These are phyloP conservation scores for Colletotrichum tofieldiae DNA, from an alignment of 2,329 filamentous ascomycete species.

Conservation along the genomic window DNA sequence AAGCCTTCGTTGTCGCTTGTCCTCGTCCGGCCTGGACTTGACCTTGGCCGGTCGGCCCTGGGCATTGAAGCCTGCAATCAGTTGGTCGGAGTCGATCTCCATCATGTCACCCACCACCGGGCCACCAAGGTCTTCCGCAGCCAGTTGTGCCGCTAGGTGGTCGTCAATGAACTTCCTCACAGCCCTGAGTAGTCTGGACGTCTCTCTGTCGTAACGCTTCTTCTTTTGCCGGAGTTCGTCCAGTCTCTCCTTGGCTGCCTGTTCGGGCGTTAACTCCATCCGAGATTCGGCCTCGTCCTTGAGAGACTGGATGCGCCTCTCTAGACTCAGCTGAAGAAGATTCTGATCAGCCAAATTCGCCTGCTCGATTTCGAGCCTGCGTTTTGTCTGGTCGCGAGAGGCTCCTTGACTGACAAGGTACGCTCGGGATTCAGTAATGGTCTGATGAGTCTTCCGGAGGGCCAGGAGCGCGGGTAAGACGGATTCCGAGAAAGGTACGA, in stretches of 20 bases:
- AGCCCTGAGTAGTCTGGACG: constrained; percentile 72
- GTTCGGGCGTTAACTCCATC: constrained; percentile 71
- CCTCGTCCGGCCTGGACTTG: constrained; percentile 59
- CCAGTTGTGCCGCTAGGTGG: constrained; percentile 81
- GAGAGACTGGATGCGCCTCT: constrained; percentile 72
- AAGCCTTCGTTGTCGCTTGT: constrained; percentile 72
- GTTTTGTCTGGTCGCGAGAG: constrained; percentile 60
- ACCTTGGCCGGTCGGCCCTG: constrained; percentile 70
- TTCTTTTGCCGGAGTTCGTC: constrained; percentile 73
- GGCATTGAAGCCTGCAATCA: constrained; percentile 73
- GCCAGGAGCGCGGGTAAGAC: constrained; percentile 81
- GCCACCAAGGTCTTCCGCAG: constrained; percentile 86
- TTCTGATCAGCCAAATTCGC: constrained; percentile 69
- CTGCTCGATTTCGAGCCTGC: constrained; percentile 66
- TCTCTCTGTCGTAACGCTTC: constrained; percentile 72
- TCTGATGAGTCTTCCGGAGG: constrained; percentile 76
- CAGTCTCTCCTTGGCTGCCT: constrained; percentile 76
- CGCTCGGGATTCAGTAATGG: constrained; percentile 74
- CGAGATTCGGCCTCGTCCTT: constrained; percentile 70
- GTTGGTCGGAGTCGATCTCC: constrained; percentile 73
- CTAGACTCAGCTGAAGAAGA: constrained; percentile 67
- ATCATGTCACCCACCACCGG: constrained; percentile 84
- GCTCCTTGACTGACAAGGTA: constrained; percentile 66
- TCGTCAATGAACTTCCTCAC: constrained; percentile 81
- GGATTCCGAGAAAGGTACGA: constrained; percentile 77